These are phyloP conservation scores for Rubroboletus pulcherrimus DNA, from an alignment of 768 basidiomycete genomes.

Conservation along the genomic window DNA sequence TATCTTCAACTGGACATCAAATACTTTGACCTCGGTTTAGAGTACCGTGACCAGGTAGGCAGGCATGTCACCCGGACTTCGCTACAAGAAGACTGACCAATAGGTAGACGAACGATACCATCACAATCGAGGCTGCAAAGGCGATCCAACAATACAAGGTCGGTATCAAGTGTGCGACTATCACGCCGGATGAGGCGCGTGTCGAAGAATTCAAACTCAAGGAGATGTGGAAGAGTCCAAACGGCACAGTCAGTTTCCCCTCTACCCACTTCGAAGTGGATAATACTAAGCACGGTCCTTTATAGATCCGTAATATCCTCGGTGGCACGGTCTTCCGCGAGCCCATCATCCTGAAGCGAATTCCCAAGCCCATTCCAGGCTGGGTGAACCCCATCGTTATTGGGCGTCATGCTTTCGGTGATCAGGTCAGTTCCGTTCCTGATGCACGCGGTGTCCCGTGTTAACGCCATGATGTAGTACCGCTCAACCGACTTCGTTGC, in stretches of 20 bases:
- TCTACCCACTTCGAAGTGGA: background rate
- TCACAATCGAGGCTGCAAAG: conserved; percentile 90
- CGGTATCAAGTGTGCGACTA: conserved; percentile 98
- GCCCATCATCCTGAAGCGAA: conserved; percentile 87
- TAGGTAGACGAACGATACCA: conserved; percentile 81
- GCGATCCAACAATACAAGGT: conserved; percentile 94
- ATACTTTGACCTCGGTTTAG: conserved; percentile 96
- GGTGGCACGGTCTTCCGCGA: conserved; percentile 99
- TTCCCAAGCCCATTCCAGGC: conserved; percentile 93
- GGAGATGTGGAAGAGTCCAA: conserved; percentile 98
- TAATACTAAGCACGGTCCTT: background rate
- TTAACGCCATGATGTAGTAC: conserved; percentile 50
- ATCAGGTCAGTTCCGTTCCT: conserved; percentile 55
- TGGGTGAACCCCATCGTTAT: conserved; percentile 97
- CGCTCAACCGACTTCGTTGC: conserved; percentile 91
- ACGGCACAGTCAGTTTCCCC: conserved; percentile 70
- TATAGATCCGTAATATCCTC: conserved; percentile 91
- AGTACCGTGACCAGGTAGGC: conserved; percentile 80
- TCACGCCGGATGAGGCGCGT: conserved; percentile 96
- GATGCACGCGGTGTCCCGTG: conserved; percentile 1
- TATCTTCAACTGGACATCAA: conserved; percentile 96
- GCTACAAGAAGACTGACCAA: background rate
- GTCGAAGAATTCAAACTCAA: conserved; percentile 97
- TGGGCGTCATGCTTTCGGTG: conserved; percentile 96
- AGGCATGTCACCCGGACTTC: background rate